A percentile compares a stretch with the other conserved stretches of the same genome.
phyloP scores from a whole-genome alignment of 305 asterid genomes.

The Fraxinus platypoda region DNA sequence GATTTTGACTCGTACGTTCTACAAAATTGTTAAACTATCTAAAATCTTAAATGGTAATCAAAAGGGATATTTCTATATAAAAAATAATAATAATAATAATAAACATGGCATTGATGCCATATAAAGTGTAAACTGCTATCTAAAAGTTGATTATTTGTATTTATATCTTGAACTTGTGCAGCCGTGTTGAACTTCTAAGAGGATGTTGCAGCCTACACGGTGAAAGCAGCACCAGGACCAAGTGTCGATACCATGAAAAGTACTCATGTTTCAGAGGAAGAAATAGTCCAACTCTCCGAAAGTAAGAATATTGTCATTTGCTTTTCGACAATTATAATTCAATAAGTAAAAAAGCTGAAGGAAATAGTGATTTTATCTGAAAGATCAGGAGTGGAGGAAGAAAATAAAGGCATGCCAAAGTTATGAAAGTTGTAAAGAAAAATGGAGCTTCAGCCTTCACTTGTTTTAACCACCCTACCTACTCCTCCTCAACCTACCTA shows the following conservation, averaged over 20 bases:
- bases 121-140: background rate
- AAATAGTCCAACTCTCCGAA: constrained; percentile 24
- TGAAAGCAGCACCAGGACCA: constrained; percentile 33
- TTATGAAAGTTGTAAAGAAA: background rate
- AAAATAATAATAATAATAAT: background rate
- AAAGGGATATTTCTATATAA: background rate
- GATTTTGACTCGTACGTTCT: background rate
- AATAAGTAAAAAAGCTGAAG: background rate
- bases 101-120: background rate
- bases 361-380: background rate
- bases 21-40: background rate
- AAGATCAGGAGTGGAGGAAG: background rate
- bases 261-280: constrained; percentile 23
- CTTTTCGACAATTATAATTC: background rate
- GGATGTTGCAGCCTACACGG: constrained; percentile 34
- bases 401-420: background rate
- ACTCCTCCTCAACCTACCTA: background rate
- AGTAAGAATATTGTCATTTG: constrained; percentile 15
- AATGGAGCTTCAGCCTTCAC: background rate
- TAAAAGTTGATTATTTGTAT: background rate
- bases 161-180: background rate
- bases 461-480: background rate
- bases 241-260: constrained; percentile 22
- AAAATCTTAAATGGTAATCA: background rate
- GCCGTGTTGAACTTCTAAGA: constrained; percentile 35